These are phyloP conservation scores for Calophaca sinica DNA, from an alignment of 306 rosid species.

Conservation along the genomic window DNA sequence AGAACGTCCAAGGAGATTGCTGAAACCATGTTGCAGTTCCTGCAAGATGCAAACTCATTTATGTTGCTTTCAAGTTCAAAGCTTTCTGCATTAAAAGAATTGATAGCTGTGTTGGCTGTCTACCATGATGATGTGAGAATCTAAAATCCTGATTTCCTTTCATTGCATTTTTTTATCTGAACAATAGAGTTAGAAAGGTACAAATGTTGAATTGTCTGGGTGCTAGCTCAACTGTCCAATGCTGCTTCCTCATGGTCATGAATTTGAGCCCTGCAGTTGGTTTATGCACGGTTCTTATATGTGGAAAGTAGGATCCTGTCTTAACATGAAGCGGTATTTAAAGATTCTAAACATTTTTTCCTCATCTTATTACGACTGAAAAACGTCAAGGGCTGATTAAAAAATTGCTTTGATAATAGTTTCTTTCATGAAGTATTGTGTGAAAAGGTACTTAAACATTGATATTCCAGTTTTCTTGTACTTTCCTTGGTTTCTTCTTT, in stretches of 20 bases:
- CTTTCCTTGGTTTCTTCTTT: slow-evolving; percentile 36
- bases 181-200: slow-evolving; percentile 23
- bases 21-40: slow-evolving; percentile 71
- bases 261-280: slow-evolving; percentile 25
- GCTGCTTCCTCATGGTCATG: slow-evolving; percentile 2
- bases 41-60: slow-evolving; percentile 74
- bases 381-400: slow-evolving; percentile 17
- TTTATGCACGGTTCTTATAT: slow-evolving; percentile 29
- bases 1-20: slow-evolving; percentile 70
- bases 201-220: slow-evolving; percentile 20
- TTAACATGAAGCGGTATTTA: slow-evolving; percentile 11
- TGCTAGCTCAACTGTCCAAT: slow-evolving; percentile 18
- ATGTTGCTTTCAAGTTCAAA: slow-evolving; percentile 74
- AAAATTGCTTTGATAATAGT: slow-evolving; percentile 17
- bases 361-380: background rate
- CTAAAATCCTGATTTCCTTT: slow-evolving; percentile 41
- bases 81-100: slow-evolving; percentile 71
- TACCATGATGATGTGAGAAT: slow-evolving; percentile 73
- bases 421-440: background rate
- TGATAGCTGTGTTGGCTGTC: slow-evolving; percentile 68
- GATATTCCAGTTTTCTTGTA: slow-evolving; percentile 37
- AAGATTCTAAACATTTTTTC: slow-evolving; percentile 22
- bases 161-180: slow-evolving; percentile 22
- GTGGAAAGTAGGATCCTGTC: slow-evolving; percentile 32
- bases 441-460: slow-evolving; percentile 33